These are phyloP conservation scores for Rhodotorula sp. DNA, from an alignment of 1,284 basidiomycete species.

Conservation along the genomic window DNA sequence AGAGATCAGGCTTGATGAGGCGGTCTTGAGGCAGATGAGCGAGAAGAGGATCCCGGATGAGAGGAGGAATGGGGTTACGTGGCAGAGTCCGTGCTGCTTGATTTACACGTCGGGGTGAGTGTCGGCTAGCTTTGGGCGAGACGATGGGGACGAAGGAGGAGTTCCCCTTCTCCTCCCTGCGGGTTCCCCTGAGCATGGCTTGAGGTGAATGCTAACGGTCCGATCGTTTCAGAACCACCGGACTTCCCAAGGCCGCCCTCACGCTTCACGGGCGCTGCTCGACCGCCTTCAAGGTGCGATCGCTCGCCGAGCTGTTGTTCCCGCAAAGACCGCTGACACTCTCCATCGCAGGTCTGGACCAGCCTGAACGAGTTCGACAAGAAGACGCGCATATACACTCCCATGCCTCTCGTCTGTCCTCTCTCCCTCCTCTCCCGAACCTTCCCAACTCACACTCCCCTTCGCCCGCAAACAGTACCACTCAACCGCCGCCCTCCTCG, in stretches of 20 bases:
- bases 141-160: too few relatives aligned
- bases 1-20: slow-evolving; percentile 11
- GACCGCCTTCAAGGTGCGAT: slow-evolving; percentile 41
- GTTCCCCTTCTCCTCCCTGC: too few relatives aligned
- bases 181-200: not conserved
- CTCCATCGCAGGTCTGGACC: slow-evolving; percentile 18
- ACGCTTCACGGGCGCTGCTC: slow-evolving; percentile 47
- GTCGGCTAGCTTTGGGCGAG: too few relatives aligned
- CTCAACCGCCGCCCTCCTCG: slow-evolving; percentile 46
- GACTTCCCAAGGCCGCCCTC: slow-evolving; percentile 49
- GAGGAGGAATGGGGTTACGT: slow-evolving; percentile 28
- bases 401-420: slow-evolving; percentile 45
- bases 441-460: slow-evolving; percentile 39
- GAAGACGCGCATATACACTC: slow-evolving; percentile 47
- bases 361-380: slow-evolving; percentile 24
- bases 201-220: too few relatives aligned
- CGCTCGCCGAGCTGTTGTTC: not conserved
- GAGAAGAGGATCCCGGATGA: slow-evolving; percentile 24
- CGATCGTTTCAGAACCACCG: slow-evolving; percentile 41
- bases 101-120: slow-evolving; percentile 35
- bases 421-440: slow-evolving; percentile 17
- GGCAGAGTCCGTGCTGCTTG: slow-evolving; percentile 34
- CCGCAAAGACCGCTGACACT: too few relatives aligned
- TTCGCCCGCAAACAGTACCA: slow-evolving; percentile 18
- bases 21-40: not conserved